Base-by-base conservation (phyloP, 352 stramenopile species). In the Phytophthora pini region DNA sequence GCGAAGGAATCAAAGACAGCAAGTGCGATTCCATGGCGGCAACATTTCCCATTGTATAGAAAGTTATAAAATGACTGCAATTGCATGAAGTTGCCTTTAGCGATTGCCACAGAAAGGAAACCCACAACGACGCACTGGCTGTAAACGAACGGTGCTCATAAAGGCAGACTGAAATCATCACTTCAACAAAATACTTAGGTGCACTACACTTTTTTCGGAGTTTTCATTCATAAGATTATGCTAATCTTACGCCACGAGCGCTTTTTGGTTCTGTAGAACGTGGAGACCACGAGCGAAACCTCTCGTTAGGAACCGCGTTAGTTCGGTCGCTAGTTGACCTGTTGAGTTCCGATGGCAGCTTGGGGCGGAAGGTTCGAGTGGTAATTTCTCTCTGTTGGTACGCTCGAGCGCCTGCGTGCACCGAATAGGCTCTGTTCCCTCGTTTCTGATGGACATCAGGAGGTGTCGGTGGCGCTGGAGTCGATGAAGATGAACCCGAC, bases 371-470 rank as follows among this genome's bases (percentile, higher is more conserved):
- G 9, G 36, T 27, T 17, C 34, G 41, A 26, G 39, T 13, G 6
- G 45, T 13, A 13, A 53, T 51, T 8, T 62, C 60, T 20, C 22
- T 50, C n/a, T 39, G 48, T 49, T 36, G 17, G 24, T 40, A 36
- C 12, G 38, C 22, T 0, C 17, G 48, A 40, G 15, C 40, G 12
- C 43, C 55, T 8, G 29, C 17, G 41, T 59, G 57, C 17, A 41
- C 22, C 9, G 65, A 68, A 39, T 75, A 56, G 1, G 55, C 61
- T 31, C 67, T 40, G 1, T n/a, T 40, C 29, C 31, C 43, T 31
- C 65, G 49, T 40, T 13, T 48, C 5, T 45, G 29, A n/a, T 27
- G 31, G 36, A 10, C 26, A 52, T 46, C 55, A 7, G 22, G 49
- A 43, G 48, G 26, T 17, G 12, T 43, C 15, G 39, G 26, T 31